Base-by-base conservation (phyloP, 192 early-diverging fungal species). In the Mortierella hygrophila region DNA sequence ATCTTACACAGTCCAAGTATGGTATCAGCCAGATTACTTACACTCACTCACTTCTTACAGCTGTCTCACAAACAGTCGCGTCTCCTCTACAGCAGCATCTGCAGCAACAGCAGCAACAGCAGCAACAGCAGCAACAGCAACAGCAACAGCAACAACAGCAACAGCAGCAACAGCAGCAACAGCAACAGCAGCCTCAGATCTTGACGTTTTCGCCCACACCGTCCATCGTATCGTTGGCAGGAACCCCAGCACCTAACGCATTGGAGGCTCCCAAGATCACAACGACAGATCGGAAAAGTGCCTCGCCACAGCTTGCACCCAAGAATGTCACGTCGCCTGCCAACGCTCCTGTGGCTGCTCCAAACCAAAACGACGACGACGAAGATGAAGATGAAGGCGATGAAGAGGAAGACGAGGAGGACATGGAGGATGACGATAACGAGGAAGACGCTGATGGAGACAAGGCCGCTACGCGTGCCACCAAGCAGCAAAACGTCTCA, bases 361-460 rank as follows among this genome's bases (percentile, higher is more conserved):
- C 83, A 8, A 41, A 20, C 26, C 63, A 75, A 11, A 71, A 80
- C 35, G 79, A 80, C 44, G 84, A 85, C 29, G 83, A 85, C 21
- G 75, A 77, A n/a, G 84, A 86, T 26, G 84, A 86, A 3, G 84
- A 72, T 10, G 79, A 86, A 6, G 79, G 77, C 3, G 84, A 81
- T 1, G 84, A 86, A 23, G 79, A 78, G 1, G 79, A 85, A 2
- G 42, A 83, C 23, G 82, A 83, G 23, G 76, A 83, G 4, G 74
- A 79, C 6, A 70, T 47, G 13, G 78, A 85, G 0, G 83, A 86
- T 9, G 79, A 80, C 4, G 72, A 81, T 3, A 46, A 78, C 20
- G 79, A 86, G 5, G 84, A 86, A 29, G 84, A 74, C 0, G 68
- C 29, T 21, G 84, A 69, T 37, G 79, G 29, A 15, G 72, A 40